Base-by-base conservation (phyloP, 331 rosid genomes). In the Acacia concinna region DNA sequence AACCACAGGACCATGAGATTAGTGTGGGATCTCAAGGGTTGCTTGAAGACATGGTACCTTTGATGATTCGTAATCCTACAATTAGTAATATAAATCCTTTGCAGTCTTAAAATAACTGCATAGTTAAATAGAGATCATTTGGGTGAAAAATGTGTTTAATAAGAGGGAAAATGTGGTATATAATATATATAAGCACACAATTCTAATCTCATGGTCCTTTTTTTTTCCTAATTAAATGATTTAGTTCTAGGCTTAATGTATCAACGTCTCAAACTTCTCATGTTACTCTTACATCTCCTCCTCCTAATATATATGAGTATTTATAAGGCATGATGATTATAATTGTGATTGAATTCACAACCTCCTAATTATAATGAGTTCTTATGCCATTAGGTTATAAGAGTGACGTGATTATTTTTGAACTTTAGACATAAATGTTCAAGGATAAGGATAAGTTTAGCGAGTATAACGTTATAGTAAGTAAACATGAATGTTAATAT, bases 31-130 rank as follows among this genome's bases (percentile, higher is more conserved):
- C 93, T 14, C 93, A 87, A 77, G 99, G 99, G 20, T 76, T 95
- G 87, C 99, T 95, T 65, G 93, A 95, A 87, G 99, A 95, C 31
- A 72, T 92, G 87, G 99, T 95, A 63, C 99, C 99, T 6, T 75
- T 89, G 70, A 86, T 81, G 90, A 90, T 95, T 79, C 72, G 97
- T 74, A 92, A 95, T 49, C 99, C 97, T 2, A 23, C 86, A 4
- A 84, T 73, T 56, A 56, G 20, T 3, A 59, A 6, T 27, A 23
- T 27, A 11, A 12, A 13, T 59, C 66, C 8, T 27, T 27, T 27
- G 20, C 20, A 27, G 66, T 59, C 8, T 4, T 27, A 27, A 56
- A 3, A 23, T 56, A 56, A 23, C 15, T 56, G 31, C 32, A 11
- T 56, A 11, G 64, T 56, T 0, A 8, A 56, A 52, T n/a, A 52